These are phyloP conservation scores for Verruconis gallopava DNA, from an alignment of 2,329 filamentous ascomycete genomes.

Conservation along the genomic window DNA sequence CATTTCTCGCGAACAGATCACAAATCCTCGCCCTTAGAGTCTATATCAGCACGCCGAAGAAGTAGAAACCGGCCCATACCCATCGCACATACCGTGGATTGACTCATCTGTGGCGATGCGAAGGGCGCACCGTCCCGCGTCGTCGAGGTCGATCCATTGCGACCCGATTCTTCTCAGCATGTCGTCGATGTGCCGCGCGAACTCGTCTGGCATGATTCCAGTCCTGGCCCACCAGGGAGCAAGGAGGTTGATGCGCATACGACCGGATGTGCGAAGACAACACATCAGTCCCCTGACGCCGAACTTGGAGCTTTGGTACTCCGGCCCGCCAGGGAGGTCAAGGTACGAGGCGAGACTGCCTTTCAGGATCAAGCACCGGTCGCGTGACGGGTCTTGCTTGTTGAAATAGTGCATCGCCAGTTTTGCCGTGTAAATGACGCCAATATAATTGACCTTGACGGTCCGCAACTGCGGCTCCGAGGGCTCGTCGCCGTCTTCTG, in stretches of 20 bases:
- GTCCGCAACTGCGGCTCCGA: constrained; percentile 29
- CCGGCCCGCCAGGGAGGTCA: constrained; percentile 1
- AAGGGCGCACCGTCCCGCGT: constrained; percentile 5
- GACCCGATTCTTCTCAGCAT: not conserved
- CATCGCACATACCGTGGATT: constrained; percentile 1
- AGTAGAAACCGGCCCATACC: not conserved
- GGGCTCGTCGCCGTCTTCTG: constrained; percentile 10
- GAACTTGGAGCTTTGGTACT: constrained; percentile 8
- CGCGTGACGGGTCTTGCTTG: not conserved
- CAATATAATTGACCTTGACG: constrained; percentile 29
- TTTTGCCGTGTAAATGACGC: constrained; percentile 34
- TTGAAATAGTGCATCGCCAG: constrained; percentile 34
- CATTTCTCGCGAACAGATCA: not conserved
- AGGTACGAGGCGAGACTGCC: constrained; percentile 8
- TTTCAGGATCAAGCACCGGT: constrained; percentile 9
- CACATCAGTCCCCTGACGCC: constrained; percentile 10
- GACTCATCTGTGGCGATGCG: not conserved
- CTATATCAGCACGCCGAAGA: not conserved
- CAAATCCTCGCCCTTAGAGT: not conserved
- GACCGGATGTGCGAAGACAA: constrained; percentile 5
- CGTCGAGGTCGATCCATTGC: constrained; percentile 3
- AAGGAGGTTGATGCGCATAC: constrained; percentile 7
- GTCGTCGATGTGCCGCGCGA: not conserved
- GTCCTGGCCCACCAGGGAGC: constrained; percentile 9
- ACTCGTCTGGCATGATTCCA: constrained; percentile 5